A percentile compares a stretch with the other conserved stretches of the same genome.
phyloP scores from a whole-genome alignment of 164 flowering plant species.

The Berberis thunbergii region DNA sequence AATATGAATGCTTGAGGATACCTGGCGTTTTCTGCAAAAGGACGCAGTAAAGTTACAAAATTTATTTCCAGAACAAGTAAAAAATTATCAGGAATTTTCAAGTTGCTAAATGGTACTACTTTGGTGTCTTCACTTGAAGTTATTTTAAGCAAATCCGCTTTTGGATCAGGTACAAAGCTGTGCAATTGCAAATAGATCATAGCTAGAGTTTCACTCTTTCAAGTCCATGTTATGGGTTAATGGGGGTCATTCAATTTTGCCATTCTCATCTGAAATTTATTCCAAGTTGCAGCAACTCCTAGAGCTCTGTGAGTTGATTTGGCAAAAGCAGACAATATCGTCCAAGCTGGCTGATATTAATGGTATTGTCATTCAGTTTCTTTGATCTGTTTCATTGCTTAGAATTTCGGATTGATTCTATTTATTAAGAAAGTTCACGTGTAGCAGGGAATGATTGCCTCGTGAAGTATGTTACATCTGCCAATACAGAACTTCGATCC shows the following conservation, averaged over 20 bases:
- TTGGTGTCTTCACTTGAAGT: background rate
- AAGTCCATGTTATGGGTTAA: slow-evolving; percentile 78
- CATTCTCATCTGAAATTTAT: slow-evolving; percentile 46
- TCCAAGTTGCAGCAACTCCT: slow-evolving; percentile 40
- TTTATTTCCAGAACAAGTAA: slow-evolving; percentile 35
- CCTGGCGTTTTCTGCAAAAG: slow-evolving; percentile 59
- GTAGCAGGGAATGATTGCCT: slow-evolving; percentile 14
- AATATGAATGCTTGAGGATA: slow-evolving; percentile 24
- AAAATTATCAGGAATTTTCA: slow-evolving; percentile 35
- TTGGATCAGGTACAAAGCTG: slow-evolving; percentile 33
- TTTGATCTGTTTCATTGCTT: background rate
- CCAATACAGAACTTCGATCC: slow-evolving; percentile 46
- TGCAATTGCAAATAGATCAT: slow-evolving; percentile 21
- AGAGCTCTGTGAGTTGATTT: slow-evolving; percentile 37
- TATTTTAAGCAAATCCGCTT: background rate
- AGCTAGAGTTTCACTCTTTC: slow-evolving; percentile 23
- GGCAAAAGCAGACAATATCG: slow-evolving; percentile 36
- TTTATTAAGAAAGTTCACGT: background rate
- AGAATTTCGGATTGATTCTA: background rate
- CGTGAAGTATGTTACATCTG: slow-evolving; percentile 31
- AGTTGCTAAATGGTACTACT: too few species aligned
- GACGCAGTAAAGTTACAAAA: slow-evolving; percentile 27
- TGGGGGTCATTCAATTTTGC: slow-evolving; percentile 88
- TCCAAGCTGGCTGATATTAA: slow-evolving; percentile 21
- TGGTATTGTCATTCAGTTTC: slow-evolving; percentile 8